phyloP scores from a whole-genome alignment of 1,139 yeast species.

The Kodamaea suecica region DNA sequence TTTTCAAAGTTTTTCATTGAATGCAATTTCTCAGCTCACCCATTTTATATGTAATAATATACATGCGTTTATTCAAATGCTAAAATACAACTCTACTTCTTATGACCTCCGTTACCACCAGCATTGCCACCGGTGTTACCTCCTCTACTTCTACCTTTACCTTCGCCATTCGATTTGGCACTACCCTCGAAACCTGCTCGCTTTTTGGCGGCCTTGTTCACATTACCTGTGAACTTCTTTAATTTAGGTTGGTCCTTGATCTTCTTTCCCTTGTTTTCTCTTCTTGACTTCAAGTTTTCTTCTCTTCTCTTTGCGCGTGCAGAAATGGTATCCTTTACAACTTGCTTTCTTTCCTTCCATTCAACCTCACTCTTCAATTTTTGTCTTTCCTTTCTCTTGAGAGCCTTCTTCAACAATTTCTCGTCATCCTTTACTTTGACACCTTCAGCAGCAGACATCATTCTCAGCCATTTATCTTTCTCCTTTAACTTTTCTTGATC shows the following conservation, averaged over 20 bases:
- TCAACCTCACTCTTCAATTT: constrained; percentile 80
- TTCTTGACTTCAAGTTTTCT: constrained; percentile 79
- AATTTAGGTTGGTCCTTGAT: constrained; percentile 66
- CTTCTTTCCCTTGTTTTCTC: constrained; percentile 73
- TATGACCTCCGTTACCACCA: constrained; percentile 7
- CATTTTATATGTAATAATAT: neutral
- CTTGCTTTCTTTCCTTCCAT: constrained; percentile 83
- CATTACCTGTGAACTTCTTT: constrained; percentile 61
- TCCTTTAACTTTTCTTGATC: constrained; percentile 60
- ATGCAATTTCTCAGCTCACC: neutral
- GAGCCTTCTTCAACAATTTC: constrained; percentile 75
- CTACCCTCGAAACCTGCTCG: constrained; percentile 61
- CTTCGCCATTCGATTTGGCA: constrained; percentile 31
- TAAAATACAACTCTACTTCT: constrained; percentile 15
- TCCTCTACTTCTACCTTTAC: constrained; percentile 8
- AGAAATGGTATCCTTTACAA: constrained; percentile 69
- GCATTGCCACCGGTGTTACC: neutral
- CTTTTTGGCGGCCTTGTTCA: constrained; percentile 43
- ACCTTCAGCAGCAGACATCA: constrained; percentile 87
- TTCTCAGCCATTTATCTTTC: constrained; percentile 81
- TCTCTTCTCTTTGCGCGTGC: constrained; percentile 83
- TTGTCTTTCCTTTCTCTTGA: constrained; percentile 75
- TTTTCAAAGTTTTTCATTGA: no score
- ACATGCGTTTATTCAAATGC: constrained; percentile 1
- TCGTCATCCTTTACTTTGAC: constrained; percentile 87